A percentile compares a stretch with the other conserved stretches of the same genome.
Evolutionary conservation across 192 early-diverging fungal genomes (phyloP).

Genomic region (Umbelopsis isabellina): DNA sequence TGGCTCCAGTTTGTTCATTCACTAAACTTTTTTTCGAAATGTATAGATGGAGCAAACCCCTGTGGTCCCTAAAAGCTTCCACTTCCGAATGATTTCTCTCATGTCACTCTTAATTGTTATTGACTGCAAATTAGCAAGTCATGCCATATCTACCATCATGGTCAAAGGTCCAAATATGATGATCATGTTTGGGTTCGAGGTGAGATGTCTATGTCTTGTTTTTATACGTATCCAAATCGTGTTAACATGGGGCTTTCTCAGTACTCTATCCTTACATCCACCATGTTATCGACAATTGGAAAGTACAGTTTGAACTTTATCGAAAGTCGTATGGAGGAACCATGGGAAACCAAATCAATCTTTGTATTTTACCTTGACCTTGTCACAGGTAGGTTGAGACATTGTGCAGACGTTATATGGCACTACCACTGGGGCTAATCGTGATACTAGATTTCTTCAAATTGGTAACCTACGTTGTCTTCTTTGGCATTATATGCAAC

Average conservation of each 20-base stretch:
- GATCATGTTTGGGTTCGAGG: conserved; percentile 98
- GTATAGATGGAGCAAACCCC: conserved; percentile 83
- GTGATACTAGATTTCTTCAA: conserved; percentile 78
- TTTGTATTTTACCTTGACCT: conserved; percentile 93
- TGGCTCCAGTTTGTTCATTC: neutral
- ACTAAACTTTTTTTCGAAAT: neutral
- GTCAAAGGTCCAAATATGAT: conserved; percentile 86
- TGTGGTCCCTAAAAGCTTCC: conserved; percentile 64
- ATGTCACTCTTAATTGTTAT: conserved; percentile 66
- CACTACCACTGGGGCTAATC: neutral
- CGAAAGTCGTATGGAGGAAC: conserved; percentile 75
- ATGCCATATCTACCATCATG: conserved; percentile 65
- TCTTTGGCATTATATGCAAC: conserved; percentile 84
- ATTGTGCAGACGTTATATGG: neutral
- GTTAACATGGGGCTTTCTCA: conserved; percentile 31
- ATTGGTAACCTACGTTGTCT: conserved; percentile 83
- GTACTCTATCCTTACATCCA: conserved; percentile 86
- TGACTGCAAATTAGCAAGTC: conserved; percentile 77
- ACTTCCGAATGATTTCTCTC: conserved; percentile 70
- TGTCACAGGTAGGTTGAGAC: conserved; percentile 59
- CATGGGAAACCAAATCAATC: conserved; percentile 96
- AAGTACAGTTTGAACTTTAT: conserved; percentile 90
- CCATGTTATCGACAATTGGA: conserved; percentile 71
- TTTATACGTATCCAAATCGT: neutral
- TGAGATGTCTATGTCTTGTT: conserved; percentile 27